Evolutionary conservation across 2,329 filamentous ascomycete genomes (phyloP).

Genomic region (Rasamsonia emersonii): DNA sequence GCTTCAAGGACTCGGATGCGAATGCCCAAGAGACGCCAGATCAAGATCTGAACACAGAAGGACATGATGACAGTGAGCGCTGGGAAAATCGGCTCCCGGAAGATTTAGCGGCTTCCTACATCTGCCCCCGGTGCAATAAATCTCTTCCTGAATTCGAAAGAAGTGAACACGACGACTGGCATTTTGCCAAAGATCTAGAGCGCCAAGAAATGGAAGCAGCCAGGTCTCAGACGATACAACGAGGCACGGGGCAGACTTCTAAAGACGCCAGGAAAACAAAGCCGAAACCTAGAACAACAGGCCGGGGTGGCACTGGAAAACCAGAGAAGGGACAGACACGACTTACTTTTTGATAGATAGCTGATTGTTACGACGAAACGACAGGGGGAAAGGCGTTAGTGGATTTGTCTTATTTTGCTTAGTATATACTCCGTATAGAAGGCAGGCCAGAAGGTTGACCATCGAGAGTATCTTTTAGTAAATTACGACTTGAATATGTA

Average conservation of each 20-base stretch:
- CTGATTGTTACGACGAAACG: background rate
- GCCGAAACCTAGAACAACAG: slow-evolving; percentile 10
- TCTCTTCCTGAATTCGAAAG: slow-evolving; percentile 50
- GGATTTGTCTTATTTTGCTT: background rate
- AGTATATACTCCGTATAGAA: background rate
- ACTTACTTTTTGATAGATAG: slow-evolving; percentile 21
- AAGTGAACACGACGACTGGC: slow-evolving; percentile 84
- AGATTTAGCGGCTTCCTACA: slow-evolving; percentile 29
- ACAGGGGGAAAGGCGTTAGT: background rate
- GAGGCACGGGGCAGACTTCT: slow-evolving; percentile 5
- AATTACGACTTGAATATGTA: too few species aligned
- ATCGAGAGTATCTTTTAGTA: too few species aligned
- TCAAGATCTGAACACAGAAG: too few species aligned
- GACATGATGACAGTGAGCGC: too few species aligned
- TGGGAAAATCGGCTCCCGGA: too few species aligned
- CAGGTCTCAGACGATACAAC: slow-evolving; percentile 10
- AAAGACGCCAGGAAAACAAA: slow-evolving; percentile 11
- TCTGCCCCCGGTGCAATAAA: slow-evolving; percentile 59
- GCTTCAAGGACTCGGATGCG: too few species aligned
- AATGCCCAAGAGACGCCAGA: too few species aligned
- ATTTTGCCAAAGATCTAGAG: slow-evolving; percentile 82
- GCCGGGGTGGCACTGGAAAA: slow-evolving; percentile 19
- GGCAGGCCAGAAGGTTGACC: background rate
- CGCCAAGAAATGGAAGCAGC: slow-evolving; percentile 47
- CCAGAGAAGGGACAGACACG: slow-evolving; percentile 29